Evolutionary conservation across 192 early-diverging fungal genomes (phyloP), one percentile per base, ranked within the genome.

Genomic region (Gryganskiella cystojenkinii): DNA sequence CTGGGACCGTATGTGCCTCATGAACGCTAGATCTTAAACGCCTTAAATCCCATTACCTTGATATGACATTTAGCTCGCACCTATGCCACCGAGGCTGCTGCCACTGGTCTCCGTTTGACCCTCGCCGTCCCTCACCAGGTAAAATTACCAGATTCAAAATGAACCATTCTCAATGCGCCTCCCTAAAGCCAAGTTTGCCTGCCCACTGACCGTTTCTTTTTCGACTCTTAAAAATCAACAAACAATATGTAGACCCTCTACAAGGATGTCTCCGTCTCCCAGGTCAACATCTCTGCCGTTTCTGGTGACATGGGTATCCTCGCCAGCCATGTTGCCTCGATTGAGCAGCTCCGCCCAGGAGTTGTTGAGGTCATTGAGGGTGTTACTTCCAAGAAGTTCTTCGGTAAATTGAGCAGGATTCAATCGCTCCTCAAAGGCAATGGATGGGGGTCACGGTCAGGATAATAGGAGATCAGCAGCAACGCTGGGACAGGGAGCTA

Each of bases 221-320:
- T n/a, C n/a, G n/a, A n/a, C n/a, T n/a, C n/a, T n/a, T n/a, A n/a
- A n/a, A n/a, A n/a, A n/a, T n/a, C n/a, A n/a, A n/a, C n/a, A n/a
- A n/a, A 40, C 13, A 40, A 40, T 40, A 40, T 46, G 11, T 84
- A 95, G 91, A 64, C 91, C 63, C 66, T 96, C 47, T 88, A 93
- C 73, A 90, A 90, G 65, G 83, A 88, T 60, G 64, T 71, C 55
- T 88, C 90, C 67, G 94, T 94, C 53, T 87, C 89, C 56, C 96
- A 98, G 83, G 95, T 99, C 65, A 98, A 99, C 86, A 81, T 99
- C 70, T 87, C 94, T 31, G 92, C 95, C 22, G 90, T 91, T 43
- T 94, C 94, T 24, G 97, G 97, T 56, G 95, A 97, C 80, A 94
- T 99, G 90, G 97, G 97, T 95, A 93, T 99, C 67, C 90, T 99